A percentile compares a stretch with the other conserved stretches of the same genome.
phyloP scores from a whole-genome alignment of 352 stramenopile species.

The Phytophthora cryptogea region DNA sequence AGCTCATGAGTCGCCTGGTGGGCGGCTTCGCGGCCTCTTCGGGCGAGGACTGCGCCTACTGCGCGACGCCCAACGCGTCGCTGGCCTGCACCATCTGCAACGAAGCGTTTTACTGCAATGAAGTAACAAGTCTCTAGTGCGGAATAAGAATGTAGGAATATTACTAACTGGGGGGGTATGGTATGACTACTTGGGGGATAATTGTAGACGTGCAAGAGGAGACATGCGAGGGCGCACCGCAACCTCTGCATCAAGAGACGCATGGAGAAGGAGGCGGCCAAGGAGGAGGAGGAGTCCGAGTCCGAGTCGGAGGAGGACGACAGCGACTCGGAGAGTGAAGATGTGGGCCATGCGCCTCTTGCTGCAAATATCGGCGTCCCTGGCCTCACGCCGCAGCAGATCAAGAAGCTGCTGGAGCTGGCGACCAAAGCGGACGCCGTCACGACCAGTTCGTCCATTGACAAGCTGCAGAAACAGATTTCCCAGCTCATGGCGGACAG shows the following conservation, averaged over 20 bases:
- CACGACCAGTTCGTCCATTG: constrained; percentile 50
- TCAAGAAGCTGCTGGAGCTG: constrained; percentile 73
- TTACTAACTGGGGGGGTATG: not conserved
- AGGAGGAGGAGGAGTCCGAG: constrained; percentile 53
- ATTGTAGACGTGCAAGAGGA: constrained; percentile 63
- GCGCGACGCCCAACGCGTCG: constrained; percentile 52
- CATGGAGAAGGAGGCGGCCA: constrained; percentile 65
- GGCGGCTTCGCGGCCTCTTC: constrained; percentile 35
- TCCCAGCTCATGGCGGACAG: constrained; percentile 65
- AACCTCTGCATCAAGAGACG: constrained; percentile 72
- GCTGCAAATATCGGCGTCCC: constrained; percentile 46
- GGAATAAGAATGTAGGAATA: not conserved
- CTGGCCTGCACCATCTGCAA: constrained; percentile 72
- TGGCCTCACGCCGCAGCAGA: constrained; percentile 60
- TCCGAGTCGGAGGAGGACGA: constrained; percentile 56
- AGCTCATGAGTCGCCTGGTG: constrained; percentile 80
- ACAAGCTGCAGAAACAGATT: constrained; percentile 76
- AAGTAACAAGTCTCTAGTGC: constrained; percentile 36
- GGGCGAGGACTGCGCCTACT: constrained; percentile 79
- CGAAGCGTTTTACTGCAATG: constrained; percentile 71
- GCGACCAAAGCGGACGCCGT: constrained; percentile 60
- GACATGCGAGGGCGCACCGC: constrained; percentile 72
- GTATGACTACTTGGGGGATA: constrained; percentile 1
- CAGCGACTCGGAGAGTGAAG: constrained; percentile 74
- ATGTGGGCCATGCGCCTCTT: constrained; percentile 34